Conservation (phyloP, 2,329 filamentous ascomycete genomes). For the Colletotrichum abscissum region DNA sequence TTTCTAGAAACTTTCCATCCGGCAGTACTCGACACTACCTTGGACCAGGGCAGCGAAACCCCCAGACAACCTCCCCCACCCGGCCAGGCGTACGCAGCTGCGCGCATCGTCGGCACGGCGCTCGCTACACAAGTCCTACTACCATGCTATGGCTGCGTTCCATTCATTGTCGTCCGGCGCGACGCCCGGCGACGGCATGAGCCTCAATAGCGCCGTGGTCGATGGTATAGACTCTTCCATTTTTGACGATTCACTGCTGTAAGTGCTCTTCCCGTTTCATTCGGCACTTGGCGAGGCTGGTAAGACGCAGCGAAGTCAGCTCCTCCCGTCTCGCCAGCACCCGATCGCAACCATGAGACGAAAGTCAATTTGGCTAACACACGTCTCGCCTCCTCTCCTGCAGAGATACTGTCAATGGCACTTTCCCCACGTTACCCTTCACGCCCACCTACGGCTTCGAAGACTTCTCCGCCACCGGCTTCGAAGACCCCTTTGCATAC, state of each 20-base stretch:
- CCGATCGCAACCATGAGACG: constrained; percentile 12
- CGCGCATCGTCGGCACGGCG: constrained; percentile 37
- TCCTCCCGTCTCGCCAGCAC: background rate
- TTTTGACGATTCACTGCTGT: constrained; percentile 70
- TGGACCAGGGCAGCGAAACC: background rate
- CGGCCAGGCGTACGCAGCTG: background rate
- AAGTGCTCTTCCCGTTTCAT: constrained; percentile 42
- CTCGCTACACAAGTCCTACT: constrained; percentile 37
- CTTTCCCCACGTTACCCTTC: constrained; percentile 60
- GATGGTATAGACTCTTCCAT: constrained; percentile 62
- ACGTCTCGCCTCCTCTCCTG: background rate
- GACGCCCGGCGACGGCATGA: constrained; percentile 58
- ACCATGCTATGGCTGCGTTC: constrained; percentile 69
- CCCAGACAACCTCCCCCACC: background rate
- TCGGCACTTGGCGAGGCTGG: background rate
- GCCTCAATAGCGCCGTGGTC: constrained; percentile 58
- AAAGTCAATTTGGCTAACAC: constrained; percentile 29
- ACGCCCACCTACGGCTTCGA: constrained; percentile 72
- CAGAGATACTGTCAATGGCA: constrained; percentile 56
- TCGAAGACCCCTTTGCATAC: constrained; percentile 74
- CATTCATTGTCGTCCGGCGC: constrained; percentile 63
- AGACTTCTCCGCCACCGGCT: constrained; percentile 66
- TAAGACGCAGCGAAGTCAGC: background rate
- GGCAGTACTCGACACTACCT: background rate
- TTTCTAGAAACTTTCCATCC: background rate